Conservation (phyloP, 768 basidiomycete genomes). For the Aureoboletus auriporus region DNA sequence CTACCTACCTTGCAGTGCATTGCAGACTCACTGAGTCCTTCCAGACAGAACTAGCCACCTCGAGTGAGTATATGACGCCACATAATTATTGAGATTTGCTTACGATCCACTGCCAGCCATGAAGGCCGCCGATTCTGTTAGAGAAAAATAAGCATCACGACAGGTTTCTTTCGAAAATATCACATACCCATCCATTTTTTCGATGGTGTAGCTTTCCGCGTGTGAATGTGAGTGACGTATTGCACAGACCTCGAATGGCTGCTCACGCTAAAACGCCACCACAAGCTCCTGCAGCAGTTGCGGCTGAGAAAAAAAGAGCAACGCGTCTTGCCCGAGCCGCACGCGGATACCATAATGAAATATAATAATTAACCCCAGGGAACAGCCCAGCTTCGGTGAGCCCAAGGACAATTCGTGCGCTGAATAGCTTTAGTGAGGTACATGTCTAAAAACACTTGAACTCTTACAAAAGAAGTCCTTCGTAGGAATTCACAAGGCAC, state of each 20-base stretch:
- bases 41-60: not conserved
- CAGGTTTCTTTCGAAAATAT: not conserved
- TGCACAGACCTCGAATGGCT: not conserved
- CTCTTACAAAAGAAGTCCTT: conserved; percentile 1
- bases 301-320: not conserved
- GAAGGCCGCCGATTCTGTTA: not conserved
- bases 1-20: not conserved
- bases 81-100: not conserved
- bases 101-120: conserved; percentile 5
- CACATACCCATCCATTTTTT: conserved; percentile 3
- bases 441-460: not conserved
- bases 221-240: not conserved
- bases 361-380: not conserved
- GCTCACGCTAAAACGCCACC: conserved; percentile 1
- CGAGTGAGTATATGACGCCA: not conserved
- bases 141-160: not conserved
- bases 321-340: conserved; percentile 1
- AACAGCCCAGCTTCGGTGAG: conserved; percentile 1
- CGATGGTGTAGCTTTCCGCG: not conserved
- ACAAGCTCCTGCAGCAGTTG: not conserved
- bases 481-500: not conserved
- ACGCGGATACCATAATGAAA: conserved; percentile 3
- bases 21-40: not conserved
- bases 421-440: not conserved
- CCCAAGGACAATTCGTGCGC: conserved; percentile 1